phyloP scores from a whole-genome alignment of 352 stramenopile species.

The Peronospora farinosa region DNA sequence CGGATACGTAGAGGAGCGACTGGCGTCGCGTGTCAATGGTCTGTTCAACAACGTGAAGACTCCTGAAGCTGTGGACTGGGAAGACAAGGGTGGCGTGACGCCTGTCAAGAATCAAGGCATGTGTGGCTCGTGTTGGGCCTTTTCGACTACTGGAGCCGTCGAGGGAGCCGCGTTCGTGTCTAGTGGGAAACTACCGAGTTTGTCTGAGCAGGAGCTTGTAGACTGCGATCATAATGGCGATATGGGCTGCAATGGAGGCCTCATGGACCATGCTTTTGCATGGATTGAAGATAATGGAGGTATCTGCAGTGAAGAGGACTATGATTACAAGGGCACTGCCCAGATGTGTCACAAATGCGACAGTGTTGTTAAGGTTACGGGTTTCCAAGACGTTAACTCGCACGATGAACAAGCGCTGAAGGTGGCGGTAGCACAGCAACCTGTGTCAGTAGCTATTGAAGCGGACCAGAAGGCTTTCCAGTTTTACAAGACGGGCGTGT shows the following conservation, averaged over 20 bases:
- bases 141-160: slow-evolving; percentile 94
- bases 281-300: slow-evolving; percentile 90
- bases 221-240: slow-evolving; percentile 94
- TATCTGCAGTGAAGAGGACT: slow-evolving; percentile 93
- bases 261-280: slow-evolving; percentile 97
- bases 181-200: slow-evolving; percentile 81
- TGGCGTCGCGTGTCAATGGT: slow-evolving; percentile 30
- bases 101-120: slow-evolving; percentile 91
- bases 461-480: slow-evolving; percentile 76
- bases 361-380: slow-evolving; percentile 77
- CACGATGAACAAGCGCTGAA: slow-evolving; percentile 81
- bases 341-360: slow-evolving; percentile 78
- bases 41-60: slow-evolving; percentile 37
- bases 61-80: slow-evolving; percentile 91
- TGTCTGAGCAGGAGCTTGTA: slow-evolving; percentile 98
- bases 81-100: slow-evolving; percentile 88
- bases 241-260: slow-evolving; percentile 94
- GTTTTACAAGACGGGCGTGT: slow-evolving; percentile 72
- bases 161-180: slow-evolving; percentile 95
- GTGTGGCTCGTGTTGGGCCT: slow-evolving; percentile 96
- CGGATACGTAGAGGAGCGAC: slow-evolving; percentile 58
- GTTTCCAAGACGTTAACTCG: slow-evolving; percentile 65
- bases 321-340: slow-evolving; percentile 89
- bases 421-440: slow-evolving; percentile 72
- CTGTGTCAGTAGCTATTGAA: slow-evolving; percentile 85